Evolutionary conservation across 2,329 filamentous ascomycete species (phyloP).

Genomic region (Talaromyces islandicus): DNA sequence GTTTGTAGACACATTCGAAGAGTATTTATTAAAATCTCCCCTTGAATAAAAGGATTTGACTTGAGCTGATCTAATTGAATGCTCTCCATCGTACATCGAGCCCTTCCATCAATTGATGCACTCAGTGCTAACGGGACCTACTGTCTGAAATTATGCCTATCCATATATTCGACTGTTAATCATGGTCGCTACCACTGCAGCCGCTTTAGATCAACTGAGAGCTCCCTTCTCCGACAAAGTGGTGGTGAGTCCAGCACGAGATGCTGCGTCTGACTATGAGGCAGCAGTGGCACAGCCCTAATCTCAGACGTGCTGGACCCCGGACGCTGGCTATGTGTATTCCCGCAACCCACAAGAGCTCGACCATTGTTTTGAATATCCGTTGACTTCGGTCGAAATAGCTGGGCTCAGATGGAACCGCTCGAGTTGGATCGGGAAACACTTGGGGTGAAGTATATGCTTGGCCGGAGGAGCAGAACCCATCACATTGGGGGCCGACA

Average conservation of each 20-base stretch:
- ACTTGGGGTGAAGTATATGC: constrained; percentile 2
- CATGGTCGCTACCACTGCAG: background rate
- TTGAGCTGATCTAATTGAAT: too few relatives aligned
- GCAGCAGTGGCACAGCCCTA: background rate
- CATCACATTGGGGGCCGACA: background rate
- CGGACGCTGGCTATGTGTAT: background rate
- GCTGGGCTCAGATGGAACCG: background rate
- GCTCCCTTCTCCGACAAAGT: background rate
- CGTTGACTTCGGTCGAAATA: background rate
- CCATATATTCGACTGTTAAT: background rate
- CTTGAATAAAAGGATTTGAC: too few relatives aligned
- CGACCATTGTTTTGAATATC: background rate
- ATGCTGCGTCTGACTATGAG: background rate
- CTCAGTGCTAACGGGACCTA: too few relatives aligned
- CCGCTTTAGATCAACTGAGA: background rate
- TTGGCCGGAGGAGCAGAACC: background rate
- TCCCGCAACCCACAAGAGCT: background rate
- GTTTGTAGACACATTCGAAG: too few relatives aligned
- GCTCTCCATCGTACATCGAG: too few relatives aligned
- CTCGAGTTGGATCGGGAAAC: background rate
- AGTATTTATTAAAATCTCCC: too few relatives aligned
- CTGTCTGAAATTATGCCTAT: too few relatives aligned
- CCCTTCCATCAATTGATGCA: too few relatives aligned
- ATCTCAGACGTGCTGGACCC: background rate
- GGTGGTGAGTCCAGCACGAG: background rate